Conservation (phyloP, 441 rosid genomes). For the Aquilaria agallochum region DNA sequence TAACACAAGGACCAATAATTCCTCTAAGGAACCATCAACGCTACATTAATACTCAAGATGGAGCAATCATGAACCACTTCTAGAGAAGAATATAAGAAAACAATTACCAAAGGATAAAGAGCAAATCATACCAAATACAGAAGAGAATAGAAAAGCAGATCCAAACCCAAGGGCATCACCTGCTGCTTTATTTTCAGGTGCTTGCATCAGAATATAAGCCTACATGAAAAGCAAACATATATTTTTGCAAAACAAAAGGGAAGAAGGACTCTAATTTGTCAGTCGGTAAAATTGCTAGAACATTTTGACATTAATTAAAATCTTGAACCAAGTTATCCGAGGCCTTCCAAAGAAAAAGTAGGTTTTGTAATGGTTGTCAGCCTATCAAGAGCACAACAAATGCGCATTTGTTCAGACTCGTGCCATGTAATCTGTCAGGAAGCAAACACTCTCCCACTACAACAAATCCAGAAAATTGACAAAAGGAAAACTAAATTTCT, state of each 20-base stretch:
- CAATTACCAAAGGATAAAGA: background rate
- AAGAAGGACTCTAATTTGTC: background rate
- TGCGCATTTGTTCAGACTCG: no score
- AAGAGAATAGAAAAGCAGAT: constrained; percentile 66
- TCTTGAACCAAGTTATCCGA: no score
- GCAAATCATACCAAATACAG: constrained; percentile 51
- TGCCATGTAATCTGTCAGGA: no score
- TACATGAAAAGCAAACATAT: constrained; percentile 13
- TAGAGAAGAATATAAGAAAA: constrained; percentile 1
- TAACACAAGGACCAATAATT: background rate
- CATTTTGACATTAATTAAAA: background rate
- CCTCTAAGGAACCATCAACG: background rate
- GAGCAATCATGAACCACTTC: background rate
- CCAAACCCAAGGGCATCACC: constrained; percentile 84
- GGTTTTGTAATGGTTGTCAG: no score
- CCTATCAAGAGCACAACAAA: no score
- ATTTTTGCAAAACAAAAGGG: background rate
- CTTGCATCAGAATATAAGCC: constrained; percentile 66
- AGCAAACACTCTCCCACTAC: no score
- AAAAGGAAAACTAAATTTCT: no score
- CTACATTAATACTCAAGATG: background rate
- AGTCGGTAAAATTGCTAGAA: background rate
- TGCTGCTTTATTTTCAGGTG: constrained; percentile 55
- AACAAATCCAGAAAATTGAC: no score
- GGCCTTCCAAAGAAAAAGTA: no score